These are phyloP conservation scores for Carpinus viminea DNA, from an alignment of 306 rosid species.

Conservation along the genomic window DNA sequence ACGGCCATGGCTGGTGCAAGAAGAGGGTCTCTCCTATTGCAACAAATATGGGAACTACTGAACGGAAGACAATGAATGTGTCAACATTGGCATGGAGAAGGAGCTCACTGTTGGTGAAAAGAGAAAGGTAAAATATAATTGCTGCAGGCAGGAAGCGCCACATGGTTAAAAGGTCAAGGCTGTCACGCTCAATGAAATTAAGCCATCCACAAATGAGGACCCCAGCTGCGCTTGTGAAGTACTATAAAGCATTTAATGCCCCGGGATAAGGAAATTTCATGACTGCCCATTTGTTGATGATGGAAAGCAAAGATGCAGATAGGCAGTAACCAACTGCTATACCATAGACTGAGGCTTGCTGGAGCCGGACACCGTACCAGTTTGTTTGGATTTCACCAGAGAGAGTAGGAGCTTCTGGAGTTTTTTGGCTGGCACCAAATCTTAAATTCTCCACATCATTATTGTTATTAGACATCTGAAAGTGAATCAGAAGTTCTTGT, in stretches of 20 bases:
- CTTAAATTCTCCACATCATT: constrained; percentile 46
- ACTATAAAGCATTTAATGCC: constrained; percentile 77
- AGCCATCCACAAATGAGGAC: constrained; percentile 58
- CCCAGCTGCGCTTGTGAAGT: constrained; percentile 80
- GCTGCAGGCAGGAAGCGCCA: constrained; percentile 86
- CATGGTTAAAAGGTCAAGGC: constrained; percentile 62
- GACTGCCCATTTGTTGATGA: constrained; percentile 92
- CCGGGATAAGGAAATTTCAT: constrained; percentile 94
- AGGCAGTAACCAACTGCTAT: constrained; percentile 84
- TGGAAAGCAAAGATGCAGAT: constrained; percentile 85
- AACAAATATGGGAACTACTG: constrained; percentile 77
- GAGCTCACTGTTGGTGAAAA: constrained; percentile 83
- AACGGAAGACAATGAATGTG: constrained; percentile 81
- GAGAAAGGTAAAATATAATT: constrained; percentile 73
- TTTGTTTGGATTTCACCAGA: constrained; percentile 32
- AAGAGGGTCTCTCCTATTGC: constrained; percentile 83
- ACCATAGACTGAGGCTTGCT: constrained; percentile 66
- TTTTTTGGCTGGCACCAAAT: constrained; percentile 33
- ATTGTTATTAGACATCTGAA: constrained; percentile 46
- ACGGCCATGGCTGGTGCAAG: constrained; percentile 80
- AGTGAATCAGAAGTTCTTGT: constrained; percentile 13
- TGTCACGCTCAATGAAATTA: constrained; percentile 59
- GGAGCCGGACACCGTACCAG: constrained; percentile 45
- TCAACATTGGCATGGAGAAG: constrained; percentile 91
- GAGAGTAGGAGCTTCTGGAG: constrained; percentile 25